Percentiles rank a stretch among this genome's conserved stretches.
phyloP scores from a whole-genome alignment of 2,329 filamentous ascomycete species.

The Magnaporthales sp. region DNA sequence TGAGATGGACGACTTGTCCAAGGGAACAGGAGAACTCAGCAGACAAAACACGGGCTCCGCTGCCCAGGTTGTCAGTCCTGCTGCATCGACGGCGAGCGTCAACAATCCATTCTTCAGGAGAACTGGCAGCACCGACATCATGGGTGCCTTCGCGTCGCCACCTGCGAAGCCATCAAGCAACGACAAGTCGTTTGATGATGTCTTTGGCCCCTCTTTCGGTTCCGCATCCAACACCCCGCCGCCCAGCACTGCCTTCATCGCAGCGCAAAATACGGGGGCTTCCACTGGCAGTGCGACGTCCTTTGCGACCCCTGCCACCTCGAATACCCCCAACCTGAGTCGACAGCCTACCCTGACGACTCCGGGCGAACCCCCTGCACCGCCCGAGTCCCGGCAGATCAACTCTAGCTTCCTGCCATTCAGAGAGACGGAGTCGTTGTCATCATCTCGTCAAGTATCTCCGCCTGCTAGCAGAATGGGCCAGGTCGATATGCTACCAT shows the following conservation, averaged over 20 bases:
- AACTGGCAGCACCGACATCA: slow-evolving; percentile 52
- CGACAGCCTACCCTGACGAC: slow-evolving; percentile 46
- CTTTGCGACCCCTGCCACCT: slow-evolving; percentile 39
- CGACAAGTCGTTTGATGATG: slow-evolving; percentile 72
- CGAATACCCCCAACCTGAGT: slow-evolving; percentile 55
- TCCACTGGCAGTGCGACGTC: slow-evolving; percentile 47
- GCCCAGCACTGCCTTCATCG: slow-evolving; percentile 52
- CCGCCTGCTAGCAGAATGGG: slow-evolving; percentile 61
- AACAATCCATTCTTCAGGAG: slow-evolving; percentile 94
- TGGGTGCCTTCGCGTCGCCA: slow-evolving; percentile 42
- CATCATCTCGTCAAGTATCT: slow-evolving; percentile 70
- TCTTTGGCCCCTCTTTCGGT: slow-evolving; percentile 57
- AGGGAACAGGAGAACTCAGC: slow-evolving; percentile 49
- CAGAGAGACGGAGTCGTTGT: slow-evolving; percentile 57
- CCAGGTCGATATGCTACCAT: slow-evolving; percentile 29
- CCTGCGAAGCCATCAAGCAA: slow-evolving; percentile 31
- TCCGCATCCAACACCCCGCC: slow-evolving; percentile 32
- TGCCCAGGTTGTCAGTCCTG: slow-evolving; percentile 57
- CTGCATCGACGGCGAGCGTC: slow-evolving; percentile 58
- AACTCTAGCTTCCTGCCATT: slow-evolving; percentile 71
- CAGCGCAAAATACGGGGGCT: slow-evolving; percentile 46
- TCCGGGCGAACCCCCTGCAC: slow-evolving; percentile 49
- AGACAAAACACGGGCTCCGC: slow-evolving; percentile 42
- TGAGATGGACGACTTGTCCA: slow-evolving; percentile 63
- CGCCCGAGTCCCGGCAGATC: slow-evolving; percentile 67